Evolutionary conservation across 441 rosid species (phyloP).

Genomic region (Daphne laureola): DNA sequence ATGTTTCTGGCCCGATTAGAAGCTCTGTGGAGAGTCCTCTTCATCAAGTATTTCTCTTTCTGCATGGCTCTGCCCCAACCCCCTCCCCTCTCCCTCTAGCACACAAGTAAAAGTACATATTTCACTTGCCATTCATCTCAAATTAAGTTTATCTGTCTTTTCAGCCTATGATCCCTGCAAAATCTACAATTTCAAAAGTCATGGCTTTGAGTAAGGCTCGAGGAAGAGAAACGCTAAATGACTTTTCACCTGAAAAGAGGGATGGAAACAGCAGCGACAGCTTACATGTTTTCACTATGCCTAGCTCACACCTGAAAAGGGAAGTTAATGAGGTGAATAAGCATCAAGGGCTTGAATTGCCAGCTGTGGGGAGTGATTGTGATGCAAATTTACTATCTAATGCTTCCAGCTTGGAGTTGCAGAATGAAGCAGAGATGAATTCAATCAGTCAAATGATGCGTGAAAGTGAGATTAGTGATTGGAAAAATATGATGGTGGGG

Average conservation of each 20-base stretch:
- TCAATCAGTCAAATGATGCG: slow-evolving; percentile 17
- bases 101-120: slow-evolving; percentile 1
- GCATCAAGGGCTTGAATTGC: slow-evolving; percentile 26
- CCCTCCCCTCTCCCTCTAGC: slow-evolving; percentile 11
- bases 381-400: slow-evolving; percentile 25
- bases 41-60: slow-evolving; percentile 38
- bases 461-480: slow-evolving; percentile 36
- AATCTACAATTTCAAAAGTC: slow-evolving; percentile 32
- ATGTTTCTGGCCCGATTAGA: slow-evolving; percentile 29
- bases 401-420: slow-evolving; percentile 35
- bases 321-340: slow-evolving; percentile 30
- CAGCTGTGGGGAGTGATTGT: slow-evolving; percentile 32
- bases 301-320: slow-evolving; percentile 24
- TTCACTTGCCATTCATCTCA: not conserved
- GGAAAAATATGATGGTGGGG: slow-evolving; percentile 25
- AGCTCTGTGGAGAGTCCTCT: slow-evolving; percentile 33
- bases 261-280: slow-evolving; percentile 22
- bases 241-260: slow-evolving; percentile 20
- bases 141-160: slow-evolving; percentile 17
- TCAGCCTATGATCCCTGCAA: slow-evolving; percentile 46
- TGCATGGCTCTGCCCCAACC: not conserved
- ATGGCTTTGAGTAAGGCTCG: slow-evolving; percentile 34
- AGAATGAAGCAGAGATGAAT: slow-evolving; percentile 32
- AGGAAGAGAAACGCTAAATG: slow-evolving; percentile 27
- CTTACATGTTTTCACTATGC: slow-evolving; percentile 24